Evolutionary conservation across 148 eudicot genomes (phyloP).

Genomic region (Heliosperma pusillum): DNA sequence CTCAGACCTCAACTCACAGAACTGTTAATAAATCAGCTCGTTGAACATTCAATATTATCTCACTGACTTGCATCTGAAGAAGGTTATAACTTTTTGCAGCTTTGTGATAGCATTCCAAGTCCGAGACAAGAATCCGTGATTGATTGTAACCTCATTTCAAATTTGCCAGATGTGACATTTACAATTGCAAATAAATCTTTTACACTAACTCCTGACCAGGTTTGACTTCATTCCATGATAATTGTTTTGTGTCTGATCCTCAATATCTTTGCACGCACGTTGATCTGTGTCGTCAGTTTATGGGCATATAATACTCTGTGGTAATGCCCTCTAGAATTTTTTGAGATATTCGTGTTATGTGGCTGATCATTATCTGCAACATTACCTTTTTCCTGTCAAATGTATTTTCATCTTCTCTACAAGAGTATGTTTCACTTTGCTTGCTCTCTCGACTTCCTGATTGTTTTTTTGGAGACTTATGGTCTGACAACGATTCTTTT

Average conservation of each 20-base stretch:
- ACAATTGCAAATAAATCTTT: conserved; percentile 60
- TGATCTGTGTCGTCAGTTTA: not conserved
- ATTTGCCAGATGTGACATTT: conserved; percentile 73
- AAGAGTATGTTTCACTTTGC: not conserved
- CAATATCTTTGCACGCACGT: not conserved
- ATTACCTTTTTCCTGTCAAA: not conserved
- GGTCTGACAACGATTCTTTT: conserved; percentile 5
- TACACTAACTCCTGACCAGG: conserved; percentile 83
- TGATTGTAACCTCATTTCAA: conserved; percentile 51
- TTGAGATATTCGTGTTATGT: not conserved
- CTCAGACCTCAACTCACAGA: not conserved
- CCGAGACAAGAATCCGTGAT: conserved; percentile 71
- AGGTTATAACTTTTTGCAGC: conserved; percentile 37
- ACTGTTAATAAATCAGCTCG: not conserved
- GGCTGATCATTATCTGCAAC: not conserved
- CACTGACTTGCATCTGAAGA: conserved; percentile 10
- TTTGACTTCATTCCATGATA: conserved; percentile 20
- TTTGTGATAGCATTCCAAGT: conserved; percentile 78
- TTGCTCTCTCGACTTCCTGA: not conserved
- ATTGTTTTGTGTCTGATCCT: not conserved
- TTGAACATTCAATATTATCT: not conserved
- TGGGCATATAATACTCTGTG: not conserved
- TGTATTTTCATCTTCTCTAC: not conserved
- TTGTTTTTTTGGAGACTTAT: not conserved
- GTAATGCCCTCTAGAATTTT: not conserved